A percentile compares a stretch with the other conserved stretches of the same genome.
Conservation (phyloP, 2,329 filamentous ascomycete genomes). For the Pseudodiploospora longispora region DNA sequence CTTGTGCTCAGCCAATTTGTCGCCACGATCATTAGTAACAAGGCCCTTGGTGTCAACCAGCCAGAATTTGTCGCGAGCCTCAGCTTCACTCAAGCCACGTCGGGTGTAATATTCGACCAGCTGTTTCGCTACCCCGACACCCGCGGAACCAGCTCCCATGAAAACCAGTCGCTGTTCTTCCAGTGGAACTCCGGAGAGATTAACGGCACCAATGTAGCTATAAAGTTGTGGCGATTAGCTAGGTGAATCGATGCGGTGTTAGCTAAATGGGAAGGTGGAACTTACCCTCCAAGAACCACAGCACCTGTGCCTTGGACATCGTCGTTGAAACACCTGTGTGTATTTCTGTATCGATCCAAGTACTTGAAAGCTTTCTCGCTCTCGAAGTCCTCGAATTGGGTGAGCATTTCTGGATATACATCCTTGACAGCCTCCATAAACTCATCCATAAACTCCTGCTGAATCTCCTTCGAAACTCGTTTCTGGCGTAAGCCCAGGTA, state of each 20-base stretch:
- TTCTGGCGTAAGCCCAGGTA: conserved; percentile 86
- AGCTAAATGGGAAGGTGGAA: conserved; percentile 4
- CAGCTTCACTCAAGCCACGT: conserved; percentile 79
- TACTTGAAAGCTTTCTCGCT: conserved; percentile 86
- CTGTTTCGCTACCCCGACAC: conserved; percentile 96
- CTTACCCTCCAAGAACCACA: conserved; percentile 78
- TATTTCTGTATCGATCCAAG: conserved; percentile 78
- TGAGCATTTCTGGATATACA: conserved; percentile 56
- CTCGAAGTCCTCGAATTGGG: conserved; percentile 98
- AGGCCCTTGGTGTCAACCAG: conserved; percentile 96
- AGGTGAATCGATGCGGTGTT: not conserved
- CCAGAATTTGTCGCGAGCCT: conserved; percentile 88
- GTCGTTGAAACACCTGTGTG: conserved; percentile 95
- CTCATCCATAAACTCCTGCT: conserved; percentile 91
- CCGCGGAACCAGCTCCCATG: conserved; percentile 89
- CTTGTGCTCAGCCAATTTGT: conserved; percentile 87
- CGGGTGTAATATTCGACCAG: conserved; percentile 95
- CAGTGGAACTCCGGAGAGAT: conserved; percentile 74
- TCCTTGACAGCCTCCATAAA: conserved; percentile 89
- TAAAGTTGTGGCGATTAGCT: not conserved
- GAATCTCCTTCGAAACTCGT: conserved; percentile 68
- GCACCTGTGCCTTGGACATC: conserved; percentile 97
- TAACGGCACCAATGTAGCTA: conserved; percentile 63
- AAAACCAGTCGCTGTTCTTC: conserved; percentile 94
- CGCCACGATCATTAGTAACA: conserved; percentile 85